Base-by-base conservation (phyloP, 179 eudicot genomes). In the Silene noctiflora region DNA sequence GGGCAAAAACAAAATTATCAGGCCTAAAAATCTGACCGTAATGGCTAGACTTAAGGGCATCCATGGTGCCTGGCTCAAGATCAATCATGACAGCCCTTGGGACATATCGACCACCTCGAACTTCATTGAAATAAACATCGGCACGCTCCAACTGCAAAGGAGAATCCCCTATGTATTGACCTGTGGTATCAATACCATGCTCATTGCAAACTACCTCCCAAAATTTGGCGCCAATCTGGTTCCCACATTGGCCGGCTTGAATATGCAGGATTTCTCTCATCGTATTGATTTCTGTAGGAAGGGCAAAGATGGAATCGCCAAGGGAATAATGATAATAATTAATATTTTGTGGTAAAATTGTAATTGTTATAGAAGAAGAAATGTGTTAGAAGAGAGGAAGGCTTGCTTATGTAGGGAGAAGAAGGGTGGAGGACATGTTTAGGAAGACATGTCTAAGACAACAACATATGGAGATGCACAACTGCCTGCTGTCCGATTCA, bases 181-280 rank as follows among this genome's bases (percentile, higher is more conserved):
- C 96, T 6, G 84, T 53, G n/a, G 68, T 70, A 27, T 90, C 91
- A 53, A 90, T 90, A 20, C 96, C 91, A 48, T 89, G 96, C 67
- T 89, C 96, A 7, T 80, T 83, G 70, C 92, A 90, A 1, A 90
- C 87, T 0, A 87, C 91, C 76, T 89, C 92, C 96, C 96, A 90
- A 59, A 90, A 90, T 81, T 90, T 89, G 71, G 85, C 91, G 1
- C 96, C 92, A 51, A 89, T 89, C 61, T 89, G 96, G 84, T 90
- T 90, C 14, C 96, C 96, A 44, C 96, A 90, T 86, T 90, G 96
- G 6, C 96, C 96, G 4, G 89, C 96, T 80, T 89, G 92, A 55
- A 90, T 83, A 75, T 90, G 96, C 13, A 91, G 90, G 79, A 91
- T 90, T 79, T 90, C 96, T 76, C 96, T 89, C 96, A 90, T 90